A percentile compares a stretch with the other conserved stretches of the same genome.
Conservation (phyloP, 306 rosid genomes). For the Cucumis hystrix region DNA sequence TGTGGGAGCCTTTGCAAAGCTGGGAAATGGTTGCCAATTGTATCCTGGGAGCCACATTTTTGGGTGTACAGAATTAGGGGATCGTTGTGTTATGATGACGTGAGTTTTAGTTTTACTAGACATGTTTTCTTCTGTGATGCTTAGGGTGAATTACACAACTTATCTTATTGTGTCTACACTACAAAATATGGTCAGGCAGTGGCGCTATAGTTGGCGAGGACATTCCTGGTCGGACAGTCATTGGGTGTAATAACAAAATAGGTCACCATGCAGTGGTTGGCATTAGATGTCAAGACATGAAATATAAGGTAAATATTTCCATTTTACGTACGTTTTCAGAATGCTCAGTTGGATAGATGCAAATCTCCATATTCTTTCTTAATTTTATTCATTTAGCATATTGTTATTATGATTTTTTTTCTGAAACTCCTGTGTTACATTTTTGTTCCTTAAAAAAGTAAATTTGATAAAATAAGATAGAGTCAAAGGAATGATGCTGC, state of each 20-base stretch:
- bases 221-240: constrained; percentile 59
- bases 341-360: neutral
- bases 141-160: neutral
- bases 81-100: constrained; percentile 69
- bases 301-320: constrained; percentile 50
- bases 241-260: constrained; percentile 64
- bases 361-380: neutral
- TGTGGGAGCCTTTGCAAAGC: constrained; percentile 55
- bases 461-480: neutral
- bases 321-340: neutral
- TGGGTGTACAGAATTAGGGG: constrained; percentile 70
- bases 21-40: constrained; percentile 64
- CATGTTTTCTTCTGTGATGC: neutral
- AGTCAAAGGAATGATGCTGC: neutral
- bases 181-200: constrained; percentile 42
- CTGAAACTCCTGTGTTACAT: neutral
- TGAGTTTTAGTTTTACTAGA: constrained; percentile 24
- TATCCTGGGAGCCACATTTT: constrained; percentile 75
- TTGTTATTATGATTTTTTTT: neutral
- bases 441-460: neutral
- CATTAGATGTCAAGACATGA: constrained; percentile 77
- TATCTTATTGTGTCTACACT: neutral
- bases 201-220: constrained; percentile 94
- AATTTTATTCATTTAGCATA: neutral
- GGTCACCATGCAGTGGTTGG: constrained; percentile 92